Base-by-base conservation (phyloP, 495 filamentous ascomycete species). In the Hypoxylon fuscum region DNA sequence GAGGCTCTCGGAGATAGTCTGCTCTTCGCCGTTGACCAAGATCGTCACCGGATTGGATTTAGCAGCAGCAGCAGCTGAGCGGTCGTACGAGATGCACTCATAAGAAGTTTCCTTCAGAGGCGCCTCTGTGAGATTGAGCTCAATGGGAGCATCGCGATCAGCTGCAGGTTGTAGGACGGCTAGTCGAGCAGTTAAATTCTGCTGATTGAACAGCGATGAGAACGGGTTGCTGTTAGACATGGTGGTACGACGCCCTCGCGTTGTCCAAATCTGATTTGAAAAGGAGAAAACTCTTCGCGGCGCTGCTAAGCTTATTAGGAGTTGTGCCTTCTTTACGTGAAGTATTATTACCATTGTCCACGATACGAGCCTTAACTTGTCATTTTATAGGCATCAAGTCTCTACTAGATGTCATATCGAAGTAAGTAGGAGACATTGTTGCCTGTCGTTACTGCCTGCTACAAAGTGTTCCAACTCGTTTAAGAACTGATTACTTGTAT, bases 11-110 rank as follows among this genome's bases (percentile, higher is more conserved):
- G 68, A 64, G 14, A 70, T 59, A 14, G 41, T 37, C 22, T 47
- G 49, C 12, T 48, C 35, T 3, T 55, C 50, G 22, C 55, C 60
- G 21, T 70, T 49, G 32, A 68, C 48, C 4, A 34, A 49, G 11
- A 70, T 20, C 1, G 38, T 48, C 12, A 41, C 40, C 4, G 10
- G 45, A 4, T 42, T n/a, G n/a, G n/a, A n/a, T n/a, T n/a, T n/a
- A n/a, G n/a, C n/a, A n/a, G n/a, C 44, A 17, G 46, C 11, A 3
- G 43, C 10, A 7, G 41, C n/a, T 0, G 63, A 66, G 7, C 64
- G 68, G 29, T 70, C 64, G 42, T 70, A 70, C 11, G 68, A 70
- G 27, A 70, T 62, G 37, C 64, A 68, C 41, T 70, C 68, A 23
- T 70, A 70, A 15, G 59, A 59, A 1, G 60, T 68, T 1, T 64